Conservation (phyloP, 257 asterid genomes). For the Paraleonurus japonicus region DNA sequence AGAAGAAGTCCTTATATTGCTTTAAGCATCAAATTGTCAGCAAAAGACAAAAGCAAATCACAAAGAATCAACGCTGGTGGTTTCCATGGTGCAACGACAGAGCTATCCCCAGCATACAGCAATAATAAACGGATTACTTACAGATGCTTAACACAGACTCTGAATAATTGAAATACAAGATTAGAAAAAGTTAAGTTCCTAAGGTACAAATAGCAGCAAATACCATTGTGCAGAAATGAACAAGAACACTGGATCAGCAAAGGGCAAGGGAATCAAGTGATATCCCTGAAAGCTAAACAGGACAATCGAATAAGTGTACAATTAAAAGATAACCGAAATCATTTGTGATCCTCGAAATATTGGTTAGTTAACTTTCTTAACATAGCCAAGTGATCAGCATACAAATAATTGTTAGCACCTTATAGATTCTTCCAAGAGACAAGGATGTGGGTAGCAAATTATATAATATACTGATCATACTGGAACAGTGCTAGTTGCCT, state of each 20-base stretch:
- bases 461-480: neutral
- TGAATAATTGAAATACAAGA: neutral
- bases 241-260: neutral
- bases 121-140: neutral
- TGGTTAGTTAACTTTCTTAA: neutral
- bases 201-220: conserved; percentile 8
- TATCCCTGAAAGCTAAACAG: conserved; percentile 1
- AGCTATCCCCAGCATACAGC: neutral
- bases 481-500: neutral
- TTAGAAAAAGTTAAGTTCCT: neutral
- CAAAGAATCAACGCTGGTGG: neutral
- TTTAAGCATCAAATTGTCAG: neutral
- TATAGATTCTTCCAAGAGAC: neutral
- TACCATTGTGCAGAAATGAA: neutral
- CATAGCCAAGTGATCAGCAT: neutral
- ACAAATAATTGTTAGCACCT: neutral
- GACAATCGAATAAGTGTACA: conserved; percentile 4
- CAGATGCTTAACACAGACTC: neutral
- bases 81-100: neutral
- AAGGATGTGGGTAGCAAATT: neutral
- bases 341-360: neutral
- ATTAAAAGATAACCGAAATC: neutral
- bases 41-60: neutral
- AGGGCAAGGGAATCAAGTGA: conserved; percentile 8
- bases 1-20: neutral